phyloP scores from a whole-genome alignment of 176 grass and related monocot species.

The Chrysopogon serrulatus region DNA sequence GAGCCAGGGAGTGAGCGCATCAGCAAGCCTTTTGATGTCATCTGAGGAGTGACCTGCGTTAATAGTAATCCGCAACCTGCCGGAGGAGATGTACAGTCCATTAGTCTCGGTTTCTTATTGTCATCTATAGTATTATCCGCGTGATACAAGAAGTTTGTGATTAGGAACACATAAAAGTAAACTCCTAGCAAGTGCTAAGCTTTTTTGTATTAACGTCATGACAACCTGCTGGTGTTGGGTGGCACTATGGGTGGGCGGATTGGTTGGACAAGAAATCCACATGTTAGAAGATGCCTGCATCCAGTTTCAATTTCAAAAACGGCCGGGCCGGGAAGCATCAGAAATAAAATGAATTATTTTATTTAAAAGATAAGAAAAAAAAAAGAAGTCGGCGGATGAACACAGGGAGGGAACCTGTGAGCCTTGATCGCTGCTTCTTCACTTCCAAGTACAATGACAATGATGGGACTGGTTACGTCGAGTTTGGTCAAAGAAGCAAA shows the following conservation, averaged over 20 bases:
- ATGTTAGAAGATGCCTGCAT: constrained; percentile 67
- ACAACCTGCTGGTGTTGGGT: constrained; percentile 76
- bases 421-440: constrained; percentile 66
- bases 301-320: background rate
- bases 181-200: too few species aligned
- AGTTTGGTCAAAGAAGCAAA: constrained; percentile 67
- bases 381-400: background rate
- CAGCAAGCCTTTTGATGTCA: constrained; percentile 57
- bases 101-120: too few species aligned
- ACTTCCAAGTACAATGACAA: constrained; percentile 67
- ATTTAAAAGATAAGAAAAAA: background rate
- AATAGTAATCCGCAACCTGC: constrained; percentile 69
- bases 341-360: background rate
- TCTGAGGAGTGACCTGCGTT: constrained; percentile 65
- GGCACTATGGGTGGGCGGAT: constrained; percentile 79
- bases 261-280: constrained; percentile 80
- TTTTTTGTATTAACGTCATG: too few species aligned
- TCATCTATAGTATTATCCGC: too few species aligned
- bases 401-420: constrained; percentile 65
- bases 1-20: constrained; percentile 55
- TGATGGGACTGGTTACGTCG: constrained; percentile 66
- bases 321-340: background rate
- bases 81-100: background rate
- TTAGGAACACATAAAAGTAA: too few species aligned
- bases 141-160: too few species aligned